These are phyloP conservation scores for Fusarium beomiforme DNA, from an alignment of 2,329 filamentous ascomycete species.

Conservation along the genomic window DNA sequence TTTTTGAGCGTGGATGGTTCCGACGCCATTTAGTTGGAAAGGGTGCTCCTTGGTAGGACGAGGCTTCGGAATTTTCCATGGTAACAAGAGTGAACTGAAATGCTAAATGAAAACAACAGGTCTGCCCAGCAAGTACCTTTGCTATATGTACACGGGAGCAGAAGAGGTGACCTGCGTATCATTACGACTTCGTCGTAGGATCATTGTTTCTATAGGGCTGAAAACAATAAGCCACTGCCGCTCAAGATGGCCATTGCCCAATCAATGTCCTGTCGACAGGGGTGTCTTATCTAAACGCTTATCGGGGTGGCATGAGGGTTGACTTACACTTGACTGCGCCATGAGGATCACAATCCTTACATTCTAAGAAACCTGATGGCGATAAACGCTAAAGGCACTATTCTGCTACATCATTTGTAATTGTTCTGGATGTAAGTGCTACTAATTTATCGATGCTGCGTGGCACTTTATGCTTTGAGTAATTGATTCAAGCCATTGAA, in stretches of 20 bases:
- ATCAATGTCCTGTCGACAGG: not conserved
- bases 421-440: too few relatives aligned
- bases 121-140: too few relatives aligned
- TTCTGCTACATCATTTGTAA: too few relatives aligned
- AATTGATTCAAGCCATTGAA: too few relatives aligned
- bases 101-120: not conserved
- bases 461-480: too few relatives aligned
- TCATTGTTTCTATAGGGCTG: not conserved
- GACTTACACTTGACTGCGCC: not conserved
- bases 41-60: not conserved
- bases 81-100: not conserved
- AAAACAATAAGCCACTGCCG: not conserved
- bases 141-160: not conserved
- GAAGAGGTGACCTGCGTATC: not conserved
- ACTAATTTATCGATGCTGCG: too few relatives aligned
- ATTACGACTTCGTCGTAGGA: not conserved
- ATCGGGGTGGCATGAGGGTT: not conserved
- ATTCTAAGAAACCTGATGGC: too few relatives aligned
- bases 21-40: conserved; percentile 15
- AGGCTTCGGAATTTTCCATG: not conserved
- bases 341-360: not conserved
- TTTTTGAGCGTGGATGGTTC: conserved; percentile 15
- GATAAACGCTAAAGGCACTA: too few relatives aligned
- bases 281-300: not conserved
- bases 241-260: not conserved